Evolutionary conservation across 768 basidiomycete species (phyloP).

Genomic region (Tricholoma matsutake): DNA sequence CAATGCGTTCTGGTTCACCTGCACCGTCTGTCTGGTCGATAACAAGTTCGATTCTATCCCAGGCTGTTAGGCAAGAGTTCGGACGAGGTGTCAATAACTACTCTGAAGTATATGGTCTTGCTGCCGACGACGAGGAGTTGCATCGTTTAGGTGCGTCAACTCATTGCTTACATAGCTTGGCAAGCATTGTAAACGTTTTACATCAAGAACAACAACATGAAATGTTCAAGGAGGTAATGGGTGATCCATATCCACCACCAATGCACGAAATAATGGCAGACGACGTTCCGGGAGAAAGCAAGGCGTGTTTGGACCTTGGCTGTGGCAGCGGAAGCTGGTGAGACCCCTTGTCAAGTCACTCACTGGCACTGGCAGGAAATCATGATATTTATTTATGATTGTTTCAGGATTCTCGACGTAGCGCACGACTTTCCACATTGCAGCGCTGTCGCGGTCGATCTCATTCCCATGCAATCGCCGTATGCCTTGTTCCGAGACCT

Average conservation of each 20-base stretch:
- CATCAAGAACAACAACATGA: slow-evolving; percentile 61
- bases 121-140: slow-evolving; percentile 77
- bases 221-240: slow-evolving; percentile 63
- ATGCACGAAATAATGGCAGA: slow-evolving; percentile 58
- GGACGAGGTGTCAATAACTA: slow-evolving; percentile 73
- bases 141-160: slow-evolving; percentile 56
- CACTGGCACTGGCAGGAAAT: background rate
- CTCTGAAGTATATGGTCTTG: slow-evolving; percentile 74
- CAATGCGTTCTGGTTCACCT: slow-evolving; percentile 65
- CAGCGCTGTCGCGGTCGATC: slow-evolving; percentile 69
- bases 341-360: slow-evolving; percentile 14
- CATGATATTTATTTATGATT: slow-evolving; percentile 3
- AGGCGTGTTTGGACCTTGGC: slow-evolving; percentile 70
- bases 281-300: slow-evolving; percentile 53
- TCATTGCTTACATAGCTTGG: background rate
- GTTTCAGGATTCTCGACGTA: slow-evolving; percentile 67
- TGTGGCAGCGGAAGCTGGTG: slow-evolving; percentile 81
- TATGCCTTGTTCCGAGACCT: slow-evolving; percentile 32
- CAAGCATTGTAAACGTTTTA: slow-evolving; percentile 8
- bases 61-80: slow-evolving; percentile 61
- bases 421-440: slow-evolving; percentile 71
- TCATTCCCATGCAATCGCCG: slow-evolving; percentile 76
- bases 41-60: slow-evolving; percentile 57
- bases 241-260: slow-evolving; percentile 56
- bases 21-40: slow-evolving; percentile 67